phyloP scores from a whole-genome alignment of 202 grass and related monocot genomes.

The Musa balbisiana region DNA sequence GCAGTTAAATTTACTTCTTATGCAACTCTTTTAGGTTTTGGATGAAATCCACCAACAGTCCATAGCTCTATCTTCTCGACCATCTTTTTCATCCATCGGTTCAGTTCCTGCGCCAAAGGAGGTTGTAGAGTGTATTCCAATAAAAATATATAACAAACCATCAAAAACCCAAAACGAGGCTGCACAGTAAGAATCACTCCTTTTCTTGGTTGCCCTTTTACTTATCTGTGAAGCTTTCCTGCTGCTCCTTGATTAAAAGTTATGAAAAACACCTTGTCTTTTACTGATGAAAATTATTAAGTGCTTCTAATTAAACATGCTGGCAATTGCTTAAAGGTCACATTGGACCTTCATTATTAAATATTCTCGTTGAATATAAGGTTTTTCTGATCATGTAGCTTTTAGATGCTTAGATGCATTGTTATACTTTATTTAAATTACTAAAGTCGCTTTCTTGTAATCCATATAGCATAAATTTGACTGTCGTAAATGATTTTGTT shows the following conservation, averaged over 20 bases:
- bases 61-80: conserved; percentile 66
- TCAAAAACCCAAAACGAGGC: conserved; percentile 48
- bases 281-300: not conserved
- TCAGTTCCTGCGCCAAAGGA: conserved; percentile 87
- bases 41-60: conserved; percentile 99
- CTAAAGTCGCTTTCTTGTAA: no score
- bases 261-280: not conserved
- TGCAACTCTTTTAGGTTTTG: conserved; percentile 54
- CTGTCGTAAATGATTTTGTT: no score
- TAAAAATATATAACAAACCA: conserved; percentile 69
- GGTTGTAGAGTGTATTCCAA: conserved; percentile 71
- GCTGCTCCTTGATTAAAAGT: not conserved
- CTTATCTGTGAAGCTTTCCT: not conserved
- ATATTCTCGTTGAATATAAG: not conserved
- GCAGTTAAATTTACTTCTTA: not conserved
- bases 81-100: conserved; percentile 87
- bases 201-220: not conserved
- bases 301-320: no score
- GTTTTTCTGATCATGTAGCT: no score
- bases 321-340: no score
- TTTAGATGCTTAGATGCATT: no score
- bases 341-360: not conserved
- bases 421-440: no score
- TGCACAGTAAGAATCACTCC: conserved; percentile 47
- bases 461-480: no score